phyloP scores from a whole-genome alignment of 2,329 filamentous ascomycete genomes.

The Penicillium sp. region DNA sequence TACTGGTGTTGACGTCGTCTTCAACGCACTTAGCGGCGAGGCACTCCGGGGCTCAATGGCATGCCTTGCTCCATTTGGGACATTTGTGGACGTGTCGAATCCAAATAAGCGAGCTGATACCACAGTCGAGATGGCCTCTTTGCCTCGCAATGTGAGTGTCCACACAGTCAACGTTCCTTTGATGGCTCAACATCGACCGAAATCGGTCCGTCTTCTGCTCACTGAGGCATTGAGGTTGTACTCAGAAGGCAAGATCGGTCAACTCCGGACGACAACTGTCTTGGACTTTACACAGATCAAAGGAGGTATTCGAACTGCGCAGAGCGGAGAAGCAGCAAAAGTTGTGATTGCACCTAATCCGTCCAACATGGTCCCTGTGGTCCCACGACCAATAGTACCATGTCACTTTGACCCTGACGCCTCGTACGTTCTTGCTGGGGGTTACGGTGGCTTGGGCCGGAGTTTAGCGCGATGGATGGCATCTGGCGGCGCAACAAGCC shows the following conservation, averaged over 20 bases:
- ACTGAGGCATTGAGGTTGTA: conserved; percentile 3
- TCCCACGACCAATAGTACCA: background rate
- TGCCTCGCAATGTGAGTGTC: conserved; percentile 8
- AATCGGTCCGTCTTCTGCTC: conserved; percentile 1
- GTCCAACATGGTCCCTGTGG: conserved; percentile 4
- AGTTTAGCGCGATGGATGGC: conserved; percentile 20
- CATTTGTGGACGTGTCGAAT: conserved; percentile 12
- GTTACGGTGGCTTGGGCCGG: conserved; percentile 18
- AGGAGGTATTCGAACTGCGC: background rate
- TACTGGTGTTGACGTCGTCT: conserved; percentile 15
- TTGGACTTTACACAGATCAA: conserved; percentile 9
- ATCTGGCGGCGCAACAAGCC: conserved; percentile 12
- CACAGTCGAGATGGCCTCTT: conserved; percentile 3
- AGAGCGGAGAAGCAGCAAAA: conserved; percentile 1
- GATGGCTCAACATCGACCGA: conserved; percentile 8
- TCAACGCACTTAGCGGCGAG: conserved; percentile 15
- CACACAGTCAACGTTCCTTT: conserved; percentile 10
- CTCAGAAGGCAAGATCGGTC: conserved; percentile 2
- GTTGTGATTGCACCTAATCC: conserved; percentile 7
- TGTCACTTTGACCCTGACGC: conserved; percentile 12
- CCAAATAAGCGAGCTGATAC: background rate
- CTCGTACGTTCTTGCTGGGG: conserved; percentile 20
- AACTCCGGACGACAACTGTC: conserved; percentile 1
- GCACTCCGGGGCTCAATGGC: conserved; percentile 11
- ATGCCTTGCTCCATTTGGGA: conserved; percentile 16